Conservation (phyloP, 495 filamentous ascomycete species). For the Cladorrhinum samala region DNA sequence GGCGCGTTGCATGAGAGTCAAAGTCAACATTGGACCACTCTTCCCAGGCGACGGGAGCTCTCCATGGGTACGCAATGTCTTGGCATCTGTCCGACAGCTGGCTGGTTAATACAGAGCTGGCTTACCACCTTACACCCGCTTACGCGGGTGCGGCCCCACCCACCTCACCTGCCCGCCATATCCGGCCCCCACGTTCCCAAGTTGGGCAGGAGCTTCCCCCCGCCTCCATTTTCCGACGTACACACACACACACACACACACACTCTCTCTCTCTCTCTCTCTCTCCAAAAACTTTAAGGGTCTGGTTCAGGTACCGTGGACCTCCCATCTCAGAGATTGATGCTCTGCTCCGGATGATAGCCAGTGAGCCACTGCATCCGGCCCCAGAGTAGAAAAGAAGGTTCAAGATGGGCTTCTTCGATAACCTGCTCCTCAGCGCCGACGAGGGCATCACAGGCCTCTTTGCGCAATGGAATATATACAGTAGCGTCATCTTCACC, state of each 20-base stretch:
- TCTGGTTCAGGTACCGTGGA: neutral
- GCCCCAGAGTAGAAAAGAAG: no score
- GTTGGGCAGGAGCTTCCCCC: neutral
- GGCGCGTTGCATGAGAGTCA: slow-evolving; percentile 1
- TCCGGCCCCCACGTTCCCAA: neutral
- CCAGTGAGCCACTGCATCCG: no score
- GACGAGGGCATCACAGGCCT: slow-evolving; percentile 63
- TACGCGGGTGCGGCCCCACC: no score
- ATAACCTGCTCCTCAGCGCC: slow-evolving; percentile 51
- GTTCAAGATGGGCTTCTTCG: slow-evolving; percentile 26
- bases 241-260: no score
- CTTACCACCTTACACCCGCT: no score
- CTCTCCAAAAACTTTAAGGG: neutral
- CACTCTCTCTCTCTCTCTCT: no score
- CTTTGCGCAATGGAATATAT: slow-evolving; percentile 72
- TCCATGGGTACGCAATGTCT: slow-evolving; percentile 4
- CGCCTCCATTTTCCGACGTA: neutral
- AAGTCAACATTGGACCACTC: slow-evolving; percentile 17
- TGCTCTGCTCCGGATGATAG: neutral
- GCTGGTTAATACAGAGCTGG: neutral
- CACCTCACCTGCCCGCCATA: neutral
- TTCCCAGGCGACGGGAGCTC: slow-evolving; percentile 9
- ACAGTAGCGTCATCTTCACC: slow-evolving; percentile 58
- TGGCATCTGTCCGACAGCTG: neutral
- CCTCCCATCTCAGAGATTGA: neutral